Percentiles rank a stretch among this genome's conserved stretches.
Evolutionary conservation across 345 rosid genomes (phyloP).

Genomic region (Rhodamnia rubescens): DNA sequence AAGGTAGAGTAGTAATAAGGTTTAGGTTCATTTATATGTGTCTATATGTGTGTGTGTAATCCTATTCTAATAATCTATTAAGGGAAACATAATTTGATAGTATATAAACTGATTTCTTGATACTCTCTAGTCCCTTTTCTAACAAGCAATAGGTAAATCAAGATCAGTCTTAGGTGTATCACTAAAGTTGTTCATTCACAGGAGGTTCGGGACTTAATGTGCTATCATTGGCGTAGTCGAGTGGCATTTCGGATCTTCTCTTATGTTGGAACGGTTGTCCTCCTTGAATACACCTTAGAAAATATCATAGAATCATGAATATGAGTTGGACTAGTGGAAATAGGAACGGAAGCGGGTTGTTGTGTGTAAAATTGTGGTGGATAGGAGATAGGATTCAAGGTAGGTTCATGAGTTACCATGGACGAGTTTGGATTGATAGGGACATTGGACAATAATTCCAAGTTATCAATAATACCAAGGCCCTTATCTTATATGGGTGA

Average conservation of each 20-base stretch:
- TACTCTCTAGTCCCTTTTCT: neutral
- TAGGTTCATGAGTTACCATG: no score
- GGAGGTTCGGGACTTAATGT: neutral
- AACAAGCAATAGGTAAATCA: neutral
- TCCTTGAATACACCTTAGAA: neutral
- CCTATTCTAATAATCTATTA: neutral
- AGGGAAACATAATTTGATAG: neutral
- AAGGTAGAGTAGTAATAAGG: no score
- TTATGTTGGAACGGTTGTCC: neutral
- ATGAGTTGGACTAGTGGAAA: neutral
- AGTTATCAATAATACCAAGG: neutral
- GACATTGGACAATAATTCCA: neutral
- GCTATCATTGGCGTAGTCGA: rapidly evolving
- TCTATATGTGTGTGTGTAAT: no score
- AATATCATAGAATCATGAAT: neutral
- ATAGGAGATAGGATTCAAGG: neutral
- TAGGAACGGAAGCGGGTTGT: neutral
- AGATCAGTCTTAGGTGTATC: neutral
- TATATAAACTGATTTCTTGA: neutral
- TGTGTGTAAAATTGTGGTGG: neutral
- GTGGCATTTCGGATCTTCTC: neutral
- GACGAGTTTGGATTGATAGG: neutral
- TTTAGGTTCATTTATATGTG: no score
- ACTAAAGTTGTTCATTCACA: neutral
- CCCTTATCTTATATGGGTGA: neutral